A percentile compares a stretch with the other conserved stretches of the same genome.
These are phyloP conservation scores for Pleurotus cornucopiae DNA, from an alignment of 768 basidiomycete genomes.

Conservation along the genomic window DNA sequence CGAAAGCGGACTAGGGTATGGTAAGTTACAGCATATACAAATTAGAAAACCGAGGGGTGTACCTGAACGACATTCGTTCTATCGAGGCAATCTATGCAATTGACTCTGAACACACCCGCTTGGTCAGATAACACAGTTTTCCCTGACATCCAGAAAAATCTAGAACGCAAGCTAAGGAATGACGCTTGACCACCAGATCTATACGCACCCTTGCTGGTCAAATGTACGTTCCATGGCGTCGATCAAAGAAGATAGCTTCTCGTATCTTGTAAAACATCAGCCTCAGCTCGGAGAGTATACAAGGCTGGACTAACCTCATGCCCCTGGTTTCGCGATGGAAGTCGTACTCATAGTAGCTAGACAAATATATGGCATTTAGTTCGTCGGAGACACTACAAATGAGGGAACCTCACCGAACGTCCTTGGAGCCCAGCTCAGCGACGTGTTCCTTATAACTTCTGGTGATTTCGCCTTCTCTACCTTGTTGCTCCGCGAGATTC, in stretches of 20 bases:
- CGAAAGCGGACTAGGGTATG: conserved; percentile 76
- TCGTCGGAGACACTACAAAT: background rate
- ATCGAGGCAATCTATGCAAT: conserved; percentile 95
- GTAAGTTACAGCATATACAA: background rate
- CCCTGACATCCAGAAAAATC: conserved; percentile 82
- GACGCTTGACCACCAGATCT: background rate
- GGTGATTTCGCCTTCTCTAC: conserved; percentile 82
- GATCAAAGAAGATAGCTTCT: conserved; percentile 82
- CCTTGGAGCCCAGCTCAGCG: conserved; percentile 47
- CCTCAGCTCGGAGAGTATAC: conserved; percentile 7
- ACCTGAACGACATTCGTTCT: conserved; percentile 94
- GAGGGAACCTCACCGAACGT: conserved; percentile 47
- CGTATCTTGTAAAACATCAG: conserved; percentile 51
- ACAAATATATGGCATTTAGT: conserved; percentile 2
- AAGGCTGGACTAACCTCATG: conserved; percentile 66
- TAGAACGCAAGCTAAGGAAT: conserved; percentile 20
- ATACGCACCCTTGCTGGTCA: conserved; percentile 69
- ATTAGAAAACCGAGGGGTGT: conserved; percentile 10
- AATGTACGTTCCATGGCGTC: conserved; percentile 68
- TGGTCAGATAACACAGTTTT: conserved; percentile 71
- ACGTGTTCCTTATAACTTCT: conserved; percentile 72
- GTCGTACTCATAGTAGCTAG: conserved; percentile 83
- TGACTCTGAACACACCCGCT: conserved; percentile 82
- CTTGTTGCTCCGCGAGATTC: conserved; percentile 87
- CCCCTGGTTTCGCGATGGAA: conserved; percentile 93